Evolutionary conservation across 1,139 yeast species (phyloP).

Genomic region (Magnusiomyces ingens): DNA sequence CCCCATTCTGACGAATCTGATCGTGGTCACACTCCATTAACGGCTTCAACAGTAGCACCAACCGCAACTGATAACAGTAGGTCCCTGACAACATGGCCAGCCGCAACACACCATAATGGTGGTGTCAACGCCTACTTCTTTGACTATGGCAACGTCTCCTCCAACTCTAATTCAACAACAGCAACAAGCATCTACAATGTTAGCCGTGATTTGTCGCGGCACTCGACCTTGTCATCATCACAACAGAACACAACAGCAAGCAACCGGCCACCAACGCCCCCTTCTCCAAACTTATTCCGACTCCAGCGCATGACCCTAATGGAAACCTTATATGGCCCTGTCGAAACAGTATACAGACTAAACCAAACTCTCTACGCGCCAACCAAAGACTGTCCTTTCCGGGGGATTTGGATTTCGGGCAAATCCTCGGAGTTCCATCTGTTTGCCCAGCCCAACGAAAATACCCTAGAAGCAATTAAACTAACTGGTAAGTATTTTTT

Average conservation of each 20-base stretch:
- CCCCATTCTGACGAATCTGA: no score
- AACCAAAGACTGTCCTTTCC: constrained; percentile 19
- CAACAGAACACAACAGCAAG: no score
- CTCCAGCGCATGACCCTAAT: constrained; percentile 17
- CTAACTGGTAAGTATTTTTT: constrained; percentile 20
- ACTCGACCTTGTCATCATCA: no score
- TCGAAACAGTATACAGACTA: constrained; percentile 19
- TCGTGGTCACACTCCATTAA: no score
- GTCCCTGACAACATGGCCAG: no score
- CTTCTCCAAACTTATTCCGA: constrained; percentile 20
- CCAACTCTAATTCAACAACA: constrained; percentile 7
- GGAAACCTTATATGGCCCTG: constrained; percentile 13
- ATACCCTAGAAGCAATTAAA: constrained; percentile 27
- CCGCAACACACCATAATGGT: no score
- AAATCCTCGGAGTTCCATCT: constrained; percentile 21
- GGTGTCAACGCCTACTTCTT: no score
- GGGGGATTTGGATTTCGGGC: constrained; percentile 28
- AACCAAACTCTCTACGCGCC: constrained; percentile 11
- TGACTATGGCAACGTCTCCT: not conserved
- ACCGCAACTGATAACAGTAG: no score
- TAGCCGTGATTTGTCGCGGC: no score
- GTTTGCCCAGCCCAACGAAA: constrained; percentile 22
- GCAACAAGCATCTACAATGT: no score
- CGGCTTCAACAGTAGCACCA: no score
- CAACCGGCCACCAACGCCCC: constrained; percentile 1